phyloP scores from a whole-genome alignment of 768 basidiomycete species.

The Flagelloscypha sp. region DNA sequence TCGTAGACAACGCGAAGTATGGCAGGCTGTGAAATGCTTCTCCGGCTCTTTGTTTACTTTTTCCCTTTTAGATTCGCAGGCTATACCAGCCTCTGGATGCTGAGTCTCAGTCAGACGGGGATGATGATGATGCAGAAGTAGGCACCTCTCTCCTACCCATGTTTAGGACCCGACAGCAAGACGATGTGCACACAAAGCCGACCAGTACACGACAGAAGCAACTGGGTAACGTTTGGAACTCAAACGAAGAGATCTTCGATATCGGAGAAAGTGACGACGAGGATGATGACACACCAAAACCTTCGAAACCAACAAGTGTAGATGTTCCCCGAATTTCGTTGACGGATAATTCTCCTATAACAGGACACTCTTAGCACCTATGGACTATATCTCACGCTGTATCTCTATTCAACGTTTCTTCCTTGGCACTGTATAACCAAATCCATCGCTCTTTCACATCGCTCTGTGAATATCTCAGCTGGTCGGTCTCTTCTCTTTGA shows the following conservation, averaged over 20 bases:
- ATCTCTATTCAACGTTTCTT: too few species aligned
- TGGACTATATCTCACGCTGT: too few species aligned
- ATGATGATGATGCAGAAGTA: constrained; percentile 42
- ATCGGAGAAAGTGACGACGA: constrained; percentile 61
- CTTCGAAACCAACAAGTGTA: too few species aligned
- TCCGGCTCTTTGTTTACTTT: background rate
- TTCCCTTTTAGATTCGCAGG: constrained; percentile 50
- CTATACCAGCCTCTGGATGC: constrained; percentile 67
- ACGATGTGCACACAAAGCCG: constrained; percentile 18
- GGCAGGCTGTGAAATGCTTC: constrained; percentile 5
- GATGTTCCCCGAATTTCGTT: too few species aligned
- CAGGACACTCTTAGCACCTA: too few species aligned
- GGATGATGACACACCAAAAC: too few species aligned
- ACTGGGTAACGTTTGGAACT: constrained; percentile 67
- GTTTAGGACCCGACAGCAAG: constrained; percentile 24
- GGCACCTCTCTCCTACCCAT: constrained; percentile 55
- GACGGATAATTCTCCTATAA: too few species aligned
- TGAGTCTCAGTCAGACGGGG: constrained; percentile 42
- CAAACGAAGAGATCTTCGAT: constrained; percentile 67
- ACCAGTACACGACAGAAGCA: constrained; percentile 24
- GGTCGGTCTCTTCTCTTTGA: too few species aligned
- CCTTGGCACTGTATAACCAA: too few species aligned
- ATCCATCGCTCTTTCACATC: too few species aligned
- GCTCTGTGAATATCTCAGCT: too few species aligned
- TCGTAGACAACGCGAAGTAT: constrained; percentile 70